Conservation (phyloP, 495 filamentous ascomycete species). For the Lasiosphaeria hispida region DNA sequence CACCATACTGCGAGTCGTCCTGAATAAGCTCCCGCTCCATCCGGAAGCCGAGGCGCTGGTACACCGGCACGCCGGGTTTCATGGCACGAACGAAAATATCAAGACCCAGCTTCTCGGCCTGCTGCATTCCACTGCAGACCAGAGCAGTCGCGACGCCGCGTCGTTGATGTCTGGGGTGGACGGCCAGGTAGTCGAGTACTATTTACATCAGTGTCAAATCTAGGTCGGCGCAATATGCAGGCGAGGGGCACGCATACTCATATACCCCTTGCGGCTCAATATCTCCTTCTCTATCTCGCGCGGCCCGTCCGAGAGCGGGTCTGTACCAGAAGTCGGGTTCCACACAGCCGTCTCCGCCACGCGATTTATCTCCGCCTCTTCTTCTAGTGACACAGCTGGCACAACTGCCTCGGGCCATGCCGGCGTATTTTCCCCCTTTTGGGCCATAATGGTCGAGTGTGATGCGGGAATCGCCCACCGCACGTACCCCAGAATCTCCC, state of each 20-base stretch:
- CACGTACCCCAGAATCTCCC: slow-evolving; percentile 30
- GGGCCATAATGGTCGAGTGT: not conserved
- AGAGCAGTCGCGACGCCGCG: slow-evolving; percentile 30
- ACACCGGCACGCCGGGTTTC: slow-evolving; percentile 25
- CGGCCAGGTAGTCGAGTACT: slow-evolving; percentile 35
- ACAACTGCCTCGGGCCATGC: slow-evolving; percentile 13
- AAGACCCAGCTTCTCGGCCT: slow-evolving; percentile 29
- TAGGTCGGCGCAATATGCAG: not conserved
- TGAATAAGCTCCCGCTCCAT: slow-evolving; percentile 27
- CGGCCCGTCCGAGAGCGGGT: not conserved
- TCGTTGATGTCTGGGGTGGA: slow-evolving; percentile 31
- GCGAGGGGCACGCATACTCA: slow-evolving; percentile 16
- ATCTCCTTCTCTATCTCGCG: slow-evolving; percentile 10
- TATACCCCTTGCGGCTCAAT: slow-evolving; percentile 19
- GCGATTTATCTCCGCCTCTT: slow-evolving; percentile 22
- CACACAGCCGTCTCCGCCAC: slow-evolving; percentile 18
- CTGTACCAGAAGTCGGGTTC: slow-evolving; percentile 6
- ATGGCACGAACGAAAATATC: slow-evolving; percentile 30
- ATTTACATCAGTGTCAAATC: not conserved
- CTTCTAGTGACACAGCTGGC: slow-evolving; percentile 16
- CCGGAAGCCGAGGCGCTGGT: slow-evolving; percentile 30
- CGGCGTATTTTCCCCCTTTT: not conserved
- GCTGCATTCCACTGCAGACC: slow-evolving; percentile 28
- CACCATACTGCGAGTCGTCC: slow-evolving; percentile 32
- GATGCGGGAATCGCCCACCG: slow-evolving; percentile 28